Base-by-base conservation (phyloP, 2,329 filamentous ascomycete genomes). In the Fusarium sp. region DNA sequence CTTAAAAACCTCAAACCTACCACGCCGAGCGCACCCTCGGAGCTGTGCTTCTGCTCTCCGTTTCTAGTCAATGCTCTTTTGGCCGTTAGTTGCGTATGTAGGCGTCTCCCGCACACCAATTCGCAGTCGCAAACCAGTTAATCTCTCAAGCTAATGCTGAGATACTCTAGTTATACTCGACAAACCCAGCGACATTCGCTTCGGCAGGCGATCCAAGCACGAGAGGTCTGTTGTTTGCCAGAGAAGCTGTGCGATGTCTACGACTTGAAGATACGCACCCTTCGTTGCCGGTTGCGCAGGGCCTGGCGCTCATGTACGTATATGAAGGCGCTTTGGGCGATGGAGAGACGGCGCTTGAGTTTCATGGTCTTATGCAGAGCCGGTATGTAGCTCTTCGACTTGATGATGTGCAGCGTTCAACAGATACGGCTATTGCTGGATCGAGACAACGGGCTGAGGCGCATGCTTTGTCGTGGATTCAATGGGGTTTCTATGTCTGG, bases 1-100 rank as follows among this genome's bases (percentile, higher is more conserved):
- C 21, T 68, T 2, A 64, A 50, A 28, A 59, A 40, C 7, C 58
- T 64, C 19, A 53, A 60, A 8, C 64, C 65, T 21, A 36, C 28
- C 2, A 24, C 31, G 7, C 7, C 9, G 7, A 14, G 53, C 28
- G 21, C 36, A 8, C 38, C 65, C n/a, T 40, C 40, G 22, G 36
- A 50, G 11, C 46, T 69, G 2, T 42, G 53, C n/a, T 69, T 69
- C 40, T 69, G 66, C 36, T 69, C 66, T 5, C 60, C 65, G 15
- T 69, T 69, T 47, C 60, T 69, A 6, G 55, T 65, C n/a, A 69
- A 69, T 52, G 66, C 65, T 14, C n/a, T 69, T 19, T 57, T 69
- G 36, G 65, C 66, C 24, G 60, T 69, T n/a, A 62, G 66, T 22
- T 69, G 66, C 28, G 66, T 69, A 61, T 62, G 66, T 62, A 53